phyloP scores from a whole-genome alignment of 345 rosid genomes.

The Cardamine occulta region DNA sequence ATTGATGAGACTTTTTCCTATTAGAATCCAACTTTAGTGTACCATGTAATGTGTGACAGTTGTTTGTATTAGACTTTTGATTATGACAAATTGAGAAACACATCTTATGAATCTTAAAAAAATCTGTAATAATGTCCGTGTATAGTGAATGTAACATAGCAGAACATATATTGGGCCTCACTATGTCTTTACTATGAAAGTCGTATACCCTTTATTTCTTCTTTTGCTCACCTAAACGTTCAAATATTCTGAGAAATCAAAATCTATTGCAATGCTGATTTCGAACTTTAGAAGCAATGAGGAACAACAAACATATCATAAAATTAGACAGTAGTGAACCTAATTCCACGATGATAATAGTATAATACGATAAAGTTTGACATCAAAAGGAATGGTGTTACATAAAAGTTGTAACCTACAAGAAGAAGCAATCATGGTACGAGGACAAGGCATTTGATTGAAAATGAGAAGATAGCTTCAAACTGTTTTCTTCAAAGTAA shows the following conservation, averaged over 20 bases:
- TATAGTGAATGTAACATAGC: slow-evolving; percentile 22
- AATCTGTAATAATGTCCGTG: background rate
- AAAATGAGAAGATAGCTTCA: slow-evolving; percentile 4
- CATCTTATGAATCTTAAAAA: background rate
- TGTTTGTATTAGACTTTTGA: slow-evolving; percentile 28
- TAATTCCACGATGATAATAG: background rate
- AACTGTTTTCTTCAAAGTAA: background rate
- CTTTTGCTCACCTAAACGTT: too few species aligned
- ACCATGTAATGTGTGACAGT: slow-evolving; percentile 35
- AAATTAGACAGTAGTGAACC: too few species aligned
- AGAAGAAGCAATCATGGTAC: background rate
- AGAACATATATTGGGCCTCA: slow-evolving; percentile 6
- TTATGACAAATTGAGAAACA: background rate
- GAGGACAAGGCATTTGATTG: background rate
- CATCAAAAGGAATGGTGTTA: slow-evolving; percentile 14
- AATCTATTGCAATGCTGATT: background rate
- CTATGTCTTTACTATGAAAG: background rate
- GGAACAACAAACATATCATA: background rate
- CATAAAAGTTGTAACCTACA: slow-evolving; percentile 10
- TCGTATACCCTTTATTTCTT: background rate
- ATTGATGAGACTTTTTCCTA: slow-evolving; percentile 15
- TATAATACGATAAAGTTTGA: background rate
- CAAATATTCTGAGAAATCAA: background rate
- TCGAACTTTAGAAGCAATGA: background rate
- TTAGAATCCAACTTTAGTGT: slow-evolving; percentile 27